phyloP scores from a whole-genome alignment of 1,139 yeast species.

The Candida sp. region DNA sequence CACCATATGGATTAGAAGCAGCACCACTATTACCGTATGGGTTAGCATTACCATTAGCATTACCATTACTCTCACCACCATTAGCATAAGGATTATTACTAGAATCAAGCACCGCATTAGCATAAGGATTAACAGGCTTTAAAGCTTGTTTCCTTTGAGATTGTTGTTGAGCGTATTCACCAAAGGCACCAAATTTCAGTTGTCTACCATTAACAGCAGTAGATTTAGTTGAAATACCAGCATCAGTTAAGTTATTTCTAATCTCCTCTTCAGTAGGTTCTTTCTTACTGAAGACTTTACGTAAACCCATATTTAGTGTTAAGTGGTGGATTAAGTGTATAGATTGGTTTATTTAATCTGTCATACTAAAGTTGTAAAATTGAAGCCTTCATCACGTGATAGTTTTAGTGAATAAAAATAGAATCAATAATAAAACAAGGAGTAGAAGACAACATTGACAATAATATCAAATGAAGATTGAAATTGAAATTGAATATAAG shows the following conservation, averaged over 20 bases:
- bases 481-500: too few relatives aligned
- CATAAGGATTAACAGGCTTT: slow-evolving; percentile 47
- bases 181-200: slow-evolving; percentile 66
- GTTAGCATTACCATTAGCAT: slow-evolving; percentile 1
- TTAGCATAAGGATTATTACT: slow-evolving; percentile 25
- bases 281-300: slow-evolving; percentile 56
- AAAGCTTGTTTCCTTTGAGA: slow-evolving; percentile 37
- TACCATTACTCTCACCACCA: slow-evolving; percentile 8
- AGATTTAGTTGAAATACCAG: slow-evolving; percentile 52
- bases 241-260: slow-evolving; percentile 45
- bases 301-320: slow-evolving; percentile 33
- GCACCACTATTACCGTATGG: slow-evolving; percentile 7
- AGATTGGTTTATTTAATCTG: too few relatives aligned
- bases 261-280: slow-evolving; percentile 61
- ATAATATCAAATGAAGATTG: too few relatives aligned
- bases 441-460: too few relatives aligned
- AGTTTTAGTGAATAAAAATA: too few relatives aligned
- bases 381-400: not conserved
- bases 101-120: slow-evolving; percentile 23
- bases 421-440: too few relatives aligned
- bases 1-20: slow-evolving; percentile 11
- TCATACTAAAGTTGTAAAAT: too few relatives aligned
- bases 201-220: slow-evolving; percentile 31
- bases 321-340: not conserved
- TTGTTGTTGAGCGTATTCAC: slow-evolving; percentile 53